Base-by-base conservation (phyloP, 495 filamentous ascomycete species). In the Aspergillus saccharolyticus region DNA sequence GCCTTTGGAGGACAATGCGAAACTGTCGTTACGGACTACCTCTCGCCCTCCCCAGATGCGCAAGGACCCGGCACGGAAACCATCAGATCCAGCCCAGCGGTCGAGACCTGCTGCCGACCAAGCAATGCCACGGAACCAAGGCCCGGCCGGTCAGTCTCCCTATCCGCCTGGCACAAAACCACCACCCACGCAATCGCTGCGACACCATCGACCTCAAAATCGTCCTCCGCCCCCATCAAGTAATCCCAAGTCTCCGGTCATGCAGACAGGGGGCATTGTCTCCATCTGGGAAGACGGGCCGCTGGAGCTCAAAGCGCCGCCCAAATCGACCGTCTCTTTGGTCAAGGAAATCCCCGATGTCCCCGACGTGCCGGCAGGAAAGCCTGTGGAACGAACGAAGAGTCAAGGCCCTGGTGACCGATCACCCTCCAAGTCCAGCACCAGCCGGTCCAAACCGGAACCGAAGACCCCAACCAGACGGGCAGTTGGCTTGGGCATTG, bases 221-320 rank as follows among this genome's bases (percentile, higher is more conserved):
- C 44, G 17, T 14, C 33, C 49, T 39, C n/a, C 4, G 1, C 50
- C 42, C 5, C 28, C 18, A 4, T n/a, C 6, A 1, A 19, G 18
- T n/a, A 21, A 33, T 10, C 33, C 24, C 2, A 62, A 55, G 28
- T 45, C 54, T 1, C 44, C 57, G 1, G 44, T 24, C 18, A 20
- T 53, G 7, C 56, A 58, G n/a, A 53, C 30, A 21, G 45, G 61
- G 17, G 60, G 66, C 21, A 69, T 67, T n/a, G 70, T 78, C 18
- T 70, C 69, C 0, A 78, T 76, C 46, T 76, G 67, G 65, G 73
- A 78, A 63, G 73, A 76, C 52, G 45, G 42, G 20, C 28, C 18
- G 2, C 28, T 42, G 3, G 49, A 49, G n/a, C 49, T 47, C 9
- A 47, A 44, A 28, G 48, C 42, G 53, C 24, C 55, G 18, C 50